Conservation (phyloP, 83 land plant genomes). For the Thuja plicata region DNA sequence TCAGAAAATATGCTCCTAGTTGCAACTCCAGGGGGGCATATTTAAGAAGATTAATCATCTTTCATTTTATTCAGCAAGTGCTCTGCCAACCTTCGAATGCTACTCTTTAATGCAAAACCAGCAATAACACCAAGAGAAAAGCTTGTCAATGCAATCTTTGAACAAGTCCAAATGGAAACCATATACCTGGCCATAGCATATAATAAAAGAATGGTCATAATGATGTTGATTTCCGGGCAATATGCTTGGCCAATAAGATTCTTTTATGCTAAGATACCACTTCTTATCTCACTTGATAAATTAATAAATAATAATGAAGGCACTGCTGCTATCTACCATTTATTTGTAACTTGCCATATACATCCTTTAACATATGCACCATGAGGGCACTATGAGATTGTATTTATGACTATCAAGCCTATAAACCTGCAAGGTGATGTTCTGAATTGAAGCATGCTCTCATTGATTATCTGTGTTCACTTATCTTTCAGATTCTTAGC, state of each 20-base stretch:
- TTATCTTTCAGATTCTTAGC: too few relatives aligned
- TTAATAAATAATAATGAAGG: not conserved
- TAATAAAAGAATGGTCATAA: not conserved
- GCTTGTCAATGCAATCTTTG: not conserved
- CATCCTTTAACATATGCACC: not conserved
- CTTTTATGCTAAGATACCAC: not conserved
- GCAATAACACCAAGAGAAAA: constrained; percentile 8
- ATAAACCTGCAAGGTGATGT: too few relatives aligned
- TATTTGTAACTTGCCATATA: not conserved
- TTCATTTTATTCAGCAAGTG: constrained; percentile 5
- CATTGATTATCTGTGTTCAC: too few relatives aligned
- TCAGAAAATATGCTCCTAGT: not conserved
- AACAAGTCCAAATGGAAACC: constrained; percentile 12
- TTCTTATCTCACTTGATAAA: not conserved
- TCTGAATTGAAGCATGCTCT: too few relatives aligned
- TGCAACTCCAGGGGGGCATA: not conserved
- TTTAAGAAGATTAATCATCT: not conserved
- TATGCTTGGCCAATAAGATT: not conserved
- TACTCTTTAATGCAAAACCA: constrained; percentile 11
- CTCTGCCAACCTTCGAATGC: constrained; percentile 8
- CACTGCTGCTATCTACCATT: not conserved
- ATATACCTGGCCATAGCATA: not conserved
- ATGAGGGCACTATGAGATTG: not conserved
- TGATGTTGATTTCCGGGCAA: not conserved
- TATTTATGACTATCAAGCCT: too few relatives aligned